These are phyloP conservation scores for Tilletia walkeri DNA, from an alignment of 1,284 basidiomycete species.

Conservation along the genomic window DNA sequence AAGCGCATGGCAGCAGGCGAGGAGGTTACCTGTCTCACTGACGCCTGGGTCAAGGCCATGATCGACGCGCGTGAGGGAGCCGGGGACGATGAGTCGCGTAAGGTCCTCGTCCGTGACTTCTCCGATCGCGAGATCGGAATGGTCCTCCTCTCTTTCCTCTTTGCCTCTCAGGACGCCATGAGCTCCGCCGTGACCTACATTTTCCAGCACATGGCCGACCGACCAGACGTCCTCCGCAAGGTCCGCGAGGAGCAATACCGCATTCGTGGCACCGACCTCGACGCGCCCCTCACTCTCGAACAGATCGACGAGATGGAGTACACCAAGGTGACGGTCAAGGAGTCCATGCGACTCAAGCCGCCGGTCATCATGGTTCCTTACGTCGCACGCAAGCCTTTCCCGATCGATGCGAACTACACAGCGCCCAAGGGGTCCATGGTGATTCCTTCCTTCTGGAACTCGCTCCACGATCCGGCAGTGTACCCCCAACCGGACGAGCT, in stretches of 20 bases:
- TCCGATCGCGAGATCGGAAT: slow-evolving; percentile 92
- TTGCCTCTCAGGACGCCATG: slow-evolving; percentile 98
- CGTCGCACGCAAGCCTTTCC: slow-evolving; percentile 81
- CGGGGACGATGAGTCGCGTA: slow-evolving; percentile 59
- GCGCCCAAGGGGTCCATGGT: slow-evolving; percentile 89
- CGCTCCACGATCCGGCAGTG: slow-evolving; percentile 81
- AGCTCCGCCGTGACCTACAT: slow-evolving; percentile 75
- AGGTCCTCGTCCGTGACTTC: slow-evolving; percentile 69
- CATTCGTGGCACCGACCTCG: slow-evolving; percentile 75
- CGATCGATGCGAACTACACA: slow-evolving; percentile 83
- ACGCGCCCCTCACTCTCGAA: slow-evolving; percentile 81
- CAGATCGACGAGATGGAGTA: slow-evolving; percentile 90
- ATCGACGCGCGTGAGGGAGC: slow-evolving; percentile 64
- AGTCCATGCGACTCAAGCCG: slow-evolving; percentile 83
- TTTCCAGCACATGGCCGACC: slow-evolving; percentile 93
- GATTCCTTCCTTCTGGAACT: slow-evolving; percentile 90
- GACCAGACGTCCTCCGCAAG: slow-evolving; percentile 83
- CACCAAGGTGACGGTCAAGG: slow-evolving; percentile 85
- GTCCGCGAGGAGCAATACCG: slow-evolving; percentile 86
- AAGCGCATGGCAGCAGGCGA: slow-evolving; percentile 76
- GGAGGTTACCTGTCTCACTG: slow-evolving; percentile 84
- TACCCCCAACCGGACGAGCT: slow-evolving; percentile 85
- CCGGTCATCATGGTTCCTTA: slow-evolving; percentile 84
- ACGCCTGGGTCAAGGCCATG: slow-evolving; percentile 83
- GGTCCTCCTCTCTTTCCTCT: slow-evolving; percentile 89